Evolutionary conservation across 164 flowering plant genomes (phyloP).

Genomic region (Buxus sempervirens): DNA sequence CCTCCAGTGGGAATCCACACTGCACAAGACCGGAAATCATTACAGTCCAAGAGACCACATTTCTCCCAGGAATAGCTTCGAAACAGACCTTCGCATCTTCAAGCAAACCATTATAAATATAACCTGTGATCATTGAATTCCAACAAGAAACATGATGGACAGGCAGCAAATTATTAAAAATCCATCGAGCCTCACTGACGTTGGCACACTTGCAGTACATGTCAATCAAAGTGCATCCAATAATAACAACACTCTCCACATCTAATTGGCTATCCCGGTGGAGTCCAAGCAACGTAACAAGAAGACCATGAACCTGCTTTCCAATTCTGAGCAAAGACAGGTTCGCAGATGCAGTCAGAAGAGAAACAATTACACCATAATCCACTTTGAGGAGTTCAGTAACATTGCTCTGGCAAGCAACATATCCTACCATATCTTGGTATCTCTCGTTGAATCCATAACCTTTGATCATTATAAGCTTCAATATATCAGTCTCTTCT

Average conservation of each 20-base stretch:
- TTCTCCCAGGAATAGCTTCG: slow-evolving; percentile 28
- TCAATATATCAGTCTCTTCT: slow-evolving; percentile 11
- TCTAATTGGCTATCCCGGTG: slow-evolving; percentile 1
- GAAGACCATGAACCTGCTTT: slow-evolving; percentile 35
- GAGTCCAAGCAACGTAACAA: slow-evolving; percentile 12
- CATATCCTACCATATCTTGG: slow-evolving; percentile 17
- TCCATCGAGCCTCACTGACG: slow-evolving; percentile 24
- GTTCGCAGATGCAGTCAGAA: slow-evolving; percentile 30
- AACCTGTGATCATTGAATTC: slow-evolving; percentile 33
- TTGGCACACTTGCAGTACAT: slow-evolving; percentile 38
- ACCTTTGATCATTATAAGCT: slow-evolving; percentile 31
- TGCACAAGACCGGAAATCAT: slow-evolving; percentile 37
- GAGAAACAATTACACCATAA: slow-evolving; percentile 19
- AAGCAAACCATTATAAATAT: slow-evolving; percentile 27
- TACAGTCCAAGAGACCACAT: slow-evolving; percentile 39
- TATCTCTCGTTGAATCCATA: slow-evolving; percentile 30
- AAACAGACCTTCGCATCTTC: slow-evolving; percentile 26
- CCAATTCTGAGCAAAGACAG: slow-evolving; percentile 32
- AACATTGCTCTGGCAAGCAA: slow-evolving; percentile 9
- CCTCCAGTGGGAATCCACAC: slow-evolving; percentile 25
- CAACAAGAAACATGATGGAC: slow-evolving; percentile 22
- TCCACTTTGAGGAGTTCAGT: slow-evolving; percentile 17
- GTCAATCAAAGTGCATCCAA: slow-evolving; percentile 31
- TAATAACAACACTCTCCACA: slow-evolving; percentile 12
- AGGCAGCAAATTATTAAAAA: slow-evolving; percentile 23